Evolutionary conservation across 1,284 basidiomycete species (phyloP), one percentile per base, ranked within the genome.

Genomic region (Fistulinella cinereoalba): DNA sequence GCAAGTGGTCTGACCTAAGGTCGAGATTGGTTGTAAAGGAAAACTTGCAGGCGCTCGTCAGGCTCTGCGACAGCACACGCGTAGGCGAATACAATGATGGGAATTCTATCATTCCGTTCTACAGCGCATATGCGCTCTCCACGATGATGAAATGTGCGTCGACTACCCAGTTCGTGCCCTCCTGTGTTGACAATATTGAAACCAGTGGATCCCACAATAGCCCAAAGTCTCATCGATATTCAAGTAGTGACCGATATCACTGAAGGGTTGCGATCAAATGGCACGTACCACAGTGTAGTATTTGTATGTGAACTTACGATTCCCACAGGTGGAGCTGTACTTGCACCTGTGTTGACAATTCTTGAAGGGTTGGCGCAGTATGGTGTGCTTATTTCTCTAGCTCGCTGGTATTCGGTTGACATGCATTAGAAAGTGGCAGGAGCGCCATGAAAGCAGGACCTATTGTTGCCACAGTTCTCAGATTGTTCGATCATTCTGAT

Each of bases 71-170:
- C 18, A 41, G 24, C 23, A 21, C 33, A 8, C 55, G 49, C 9
- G 25, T 55, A 1, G 18, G n/a, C 18, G 46, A 24, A 22, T 36
- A 44, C 4, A 46, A 62, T 19, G 58, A 65, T 15, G 54, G 41
- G 4, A 53, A 48, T n/a, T 53, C 48, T 5, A 51, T 47, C 2
- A 37, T 60, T 19, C 54, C 54, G 27, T 64, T 64, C 28, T 50
- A 62, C 31, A 52, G 65, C 16, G 61, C 64, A 6, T 63, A 67
- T 24, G 63, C 60, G 9, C 44, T 62, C 42, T 43, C 54, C 10
- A 47, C 58, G 51, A 37, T 67, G 23, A 54, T 60, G 45, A 57
- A 54, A n/a, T 19, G 56, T 62, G 28, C 36, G 54, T 52, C 3
- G 33, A 25, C 9, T 36, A 4, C 31, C 28, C 12, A 5, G 3